phyloP scores from a whole-genome alignment of 2,329 filamentous ascomycete species.

The Arthrinium puccinioides region DNA sequence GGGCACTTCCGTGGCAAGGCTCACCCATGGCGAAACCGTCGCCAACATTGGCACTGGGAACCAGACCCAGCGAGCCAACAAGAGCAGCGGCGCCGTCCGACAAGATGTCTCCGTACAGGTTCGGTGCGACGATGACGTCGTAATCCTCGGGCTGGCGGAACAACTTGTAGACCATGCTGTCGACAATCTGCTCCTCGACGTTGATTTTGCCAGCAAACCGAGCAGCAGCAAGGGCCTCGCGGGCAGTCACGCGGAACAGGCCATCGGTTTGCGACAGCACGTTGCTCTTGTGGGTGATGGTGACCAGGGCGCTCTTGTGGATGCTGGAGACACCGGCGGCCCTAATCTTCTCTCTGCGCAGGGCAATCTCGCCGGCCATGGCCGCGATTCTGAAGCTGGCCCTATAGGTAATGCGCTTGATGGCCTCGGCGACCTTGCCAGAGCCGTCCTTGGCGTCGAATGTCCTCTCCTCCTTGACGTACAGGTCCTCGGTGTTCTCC shows the following conservation, averaged over 20 bases:
- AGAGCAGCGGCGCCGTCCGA: constrained; percentile 93
- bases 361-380: constrained; percentile 92
- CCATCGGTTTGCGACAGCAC: constrained; percentile 95
- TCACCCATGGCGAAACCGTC: constrained; percentile 93
- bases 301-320: constrained; percentile 69
- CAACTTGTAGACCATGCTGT: constrained; percentile 99
- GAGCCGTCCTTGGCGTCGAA: constrained; percentile 59
- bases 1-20: constrained; percentile 93
- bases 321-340: constrained; percentile 49
- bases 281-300: constrained; percentile 98
- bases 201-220: constrained; percentile 54
- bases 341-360: constrained; percentile 76
- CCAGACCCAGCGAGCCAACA: constrained; percentile 84
- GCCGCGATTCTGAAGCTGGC: constrained; percentile 80
- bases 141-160: constrained; percentile 93
- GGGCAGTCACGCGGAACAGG: constrained; percentile 78
- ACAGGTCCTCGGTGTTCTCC: constrained; percentile 97
- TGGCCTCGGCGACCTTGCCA: constrained; percentile 87
- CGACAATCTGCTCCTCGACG: constrained; percentile 96
- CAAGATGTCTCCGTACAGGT: constrained; percentile 94
- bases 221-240: constrained; percentile 59
- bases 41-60: constrained; percentile 92
- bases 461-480: constrained; percentile 94
- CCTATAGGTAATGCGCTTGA: constrained; percentile 90
- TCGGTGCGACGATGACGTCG: constrained; percentile 96